Evolutionary conservation across 768 basidiomycete species (phyloP).

Genomic region (Termitomyces sp.): DNA sequence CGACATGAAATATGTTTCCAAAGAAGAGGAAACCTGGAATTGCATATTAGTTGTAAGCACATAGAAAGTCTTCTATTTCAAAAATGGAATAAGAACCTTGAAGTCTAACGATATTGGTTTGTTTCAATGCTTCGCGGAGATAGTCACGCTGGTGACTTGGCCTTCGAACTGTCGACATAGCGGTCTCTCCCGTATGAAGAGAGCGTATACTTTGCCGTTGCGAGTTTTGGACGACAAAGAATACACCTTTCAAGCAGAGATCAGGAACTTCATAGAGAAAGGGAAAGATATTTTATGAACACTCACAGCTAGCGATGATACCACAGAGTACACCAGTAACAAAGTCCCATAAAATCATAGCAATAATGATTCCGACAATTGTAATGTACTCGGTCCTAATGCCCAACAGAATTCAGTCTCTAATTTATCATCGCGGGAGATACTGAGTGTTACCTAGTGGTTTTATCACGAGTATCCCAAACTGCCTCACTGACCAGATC

Average conservation of each 20-base stretch:
- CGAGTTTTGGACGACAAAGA: slow-evolving; percentile 94
- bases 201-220: slow-evolving; percentile 79
- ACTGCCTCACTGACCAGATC: slow-evolving; percentile 93
- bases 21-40: slow-evolving; percentile 77
- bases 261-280: background rate
- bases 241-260: slow-evolving; percentile 45
- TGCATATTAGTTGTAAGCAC: background rate
- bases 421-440: background rate
- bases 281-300: background rate
- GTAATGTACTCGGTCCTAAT: slow-evolving; percentile 73
- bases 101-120: slow-evolving; percentile 81
- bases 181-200: slow-evolving; percentile 75
- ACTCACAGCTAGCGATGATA: slow-evolving; percentile 83
- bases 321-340: slow-evolving; percentile 91
- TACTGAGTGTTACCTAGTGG: slow-evolving; percentile 45
- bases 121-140: slow-evolving; percentile 84
- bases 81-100: slow-evolving; percentile 47
- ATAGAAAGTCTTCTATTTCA: background rate
- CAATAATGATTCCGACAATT: slow-evolving; percentile 79
- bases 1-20: slow-evolving; percentile 86
- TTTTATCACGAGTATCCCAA: slow-evolving; percentile 92
- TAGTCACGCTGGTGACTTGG: slow-evolving; percentile 85
- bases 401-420: background rate
- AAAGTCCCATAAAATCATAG: slow-evolving; percentile 94
- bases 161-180: slow-evolving; percentile 86